Evolutionary conservation across 2,329 filamentous ascomycete genomes (phyloP).

Genomic region (Trichoderma hamatum): DNA sequence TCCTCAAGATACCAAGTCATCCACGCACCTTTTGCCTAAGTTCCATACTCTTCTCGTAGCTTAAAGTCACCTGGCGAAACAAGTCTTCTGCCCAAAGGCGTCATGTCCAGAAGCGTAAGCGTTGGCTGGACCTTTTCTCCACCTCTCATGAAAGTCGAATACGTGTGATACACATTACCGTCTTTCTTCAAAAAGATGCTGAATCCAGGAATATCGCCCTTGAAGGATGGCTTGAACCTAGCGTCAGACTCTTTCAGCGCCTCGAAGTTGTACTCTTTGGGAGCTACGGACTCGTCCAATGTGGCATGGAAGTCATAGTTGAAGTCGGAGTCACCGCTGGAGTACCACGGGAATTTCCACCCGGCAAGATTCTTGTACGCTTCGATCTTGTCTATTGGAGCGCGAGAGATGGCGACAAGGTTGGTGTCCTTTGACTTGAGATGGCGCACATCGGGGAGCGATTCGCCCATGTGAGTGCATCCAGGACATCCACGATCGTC

Average conservation of each 20-base stretch:
- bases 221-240: constrained; percentile 36
- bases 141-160: constrained; percentile 41
- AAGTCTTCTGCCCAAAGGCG: constrained; percentile 39
- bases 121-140: constrained; percentile 39
- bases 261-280: constrained; percentile 36
- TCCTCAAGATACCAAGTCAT: background rate
- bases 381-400: constrained; percentile 42
- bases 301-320: constrained; percentile 47
- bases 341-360: constrained; percentile 49
- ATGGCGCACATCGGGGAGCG: constrained; percentile 44
- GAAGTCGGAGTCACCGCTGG: constrained; percentile 42
- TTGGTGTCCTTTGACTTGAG: constrained; percentile 44
- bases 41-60: constrained; percentile 34
- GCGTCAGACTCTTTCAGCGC: constrained; percentile 34
- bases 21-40: background rate
- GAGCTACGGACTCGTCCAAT: constrained; percentile 35
- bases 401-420: constrained; percentile 45
- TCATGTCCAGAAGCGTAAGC: constrained; percentile 40
- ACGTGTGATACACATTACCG: constrained; percentile 43
- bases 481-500: constrained; percentile 43
- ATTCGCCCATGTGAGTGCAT: constrained; percentile 45
- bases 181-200: constrained; percentile 43
- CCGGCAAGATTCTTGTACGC: constrained; percentile 43
- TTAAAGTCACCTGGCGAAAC: constrained; percentile 36
- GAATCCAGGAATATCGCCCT: constrained; percentile 42